Percentiles rank a stretch among this genome's conserved stretches.
Evolutionary conservation across 2,329 filamentous ascomycete species (phyloP).

Genomic region (Trichoderma sp.): DNA sequence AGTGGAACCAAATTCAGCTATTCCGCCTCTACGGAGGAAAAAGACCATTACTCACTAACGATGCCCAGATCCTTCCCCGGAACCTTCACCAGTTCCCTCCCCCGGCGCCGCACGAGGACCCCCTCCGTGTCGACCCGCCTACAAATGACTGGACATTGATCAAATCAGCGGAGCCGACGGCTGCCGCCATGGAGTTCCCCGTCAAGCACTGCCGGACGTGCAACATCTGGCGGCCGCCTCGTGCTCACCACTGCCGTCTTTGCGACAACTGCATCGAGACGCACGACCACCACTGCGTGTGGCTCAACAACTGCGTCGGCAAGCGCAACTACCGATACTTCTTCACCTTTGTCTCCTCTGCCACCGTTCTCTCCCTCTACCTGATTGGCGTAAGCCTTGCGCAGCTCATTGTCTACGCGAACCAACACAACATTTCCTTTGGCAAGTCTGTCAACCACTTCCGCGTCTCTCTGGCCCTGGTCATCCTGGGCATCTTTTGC

Average conservation of each 20-base stretch:
- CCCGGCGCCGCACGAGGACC: conserved; percentile 73
- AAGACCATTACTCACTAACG: conserved; percentile 28
- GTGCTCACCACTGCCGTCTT: conserved; percentile 92
- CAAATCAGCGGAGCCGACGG: conserved; percentile 71
- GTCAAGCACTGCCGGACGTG: conserved; percentile 98
- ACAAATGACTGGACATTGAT: conserved; percentile 95
- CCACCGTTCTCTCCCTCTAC: conserved; percentile 75
- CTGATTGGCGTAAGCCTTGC: conserved; percentile 76
- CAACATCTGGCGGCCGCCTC: conserved; percentile 94
- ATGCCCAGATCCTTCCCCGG: conserved; percentile 76
- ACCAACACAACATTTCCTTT: conserved; percentile 67
- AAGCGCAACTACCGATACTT: conserved; percentile 98
- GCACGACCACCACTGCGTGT: conserved; percentile 97
- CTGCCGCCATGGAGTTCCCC: conserved; percentile 94
- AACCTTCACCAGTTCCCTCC: conserved; percentile 90
- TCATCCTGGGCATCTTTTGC: conserved; percentile 76
- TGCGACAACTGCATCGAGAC: conserved; percentile 98
- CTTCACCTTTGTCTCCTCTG: conserved; percentile 83
- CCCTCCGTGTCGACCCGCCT: conserved; percentile 76
- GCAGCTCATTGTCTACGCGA: conserved; percentile 75
- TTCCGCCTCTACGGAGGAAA: not conserved
- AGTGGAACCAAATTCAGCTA: conserved; percentile 45
- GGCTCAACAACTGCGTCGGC: conserved; percentile 98
- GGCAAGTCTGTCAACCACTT: conserved; percentile 67
- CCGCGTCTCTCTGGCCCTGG: conserved; percentile 83